Base-by-base conservation (phyloP, 139 green algal genomes). In the Chlamydomonas incerta region DNA sequence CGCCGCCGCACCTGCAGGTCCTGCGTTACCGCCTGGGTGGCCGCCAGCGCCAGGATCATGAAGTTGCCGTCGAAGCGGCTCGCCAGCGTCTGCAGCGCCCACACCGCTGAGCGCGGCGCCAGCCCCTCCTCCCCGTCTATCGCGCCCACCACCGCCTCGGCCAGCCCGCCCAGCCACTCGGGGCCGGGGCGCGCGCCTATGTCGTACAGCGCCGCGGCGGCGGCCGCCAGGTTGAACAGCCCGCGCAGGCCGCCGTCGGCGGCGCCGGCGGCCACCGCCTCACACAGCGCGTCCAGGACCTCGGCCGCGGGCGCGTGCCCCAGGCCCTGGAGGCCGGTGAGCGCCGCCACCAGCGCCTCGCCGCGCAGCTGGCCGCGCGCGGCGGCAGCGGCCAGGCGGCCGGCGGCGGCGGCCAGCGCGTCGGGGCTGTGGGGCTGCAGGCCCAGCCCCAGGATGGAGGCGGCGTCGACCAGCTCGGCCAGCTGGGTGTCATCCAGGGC, bases 151-250 rank as follows among this genome's bases (percentile, higher is more conserved):
- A 83, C 55, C 8, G 63, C 77, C 29, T 83, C 77, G 41, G 4
- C 1, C 41, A 83, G 5, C 18, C 6, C 15, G 34, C 3, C 46
- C 18, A 83, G 62, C 63, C 63, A 85, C 66, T 75, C 66, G 23
- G 11, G 2, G 1, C 20, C 46, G 35, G 65, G 66, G 8, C 79
- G 65, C 3, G 79, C 79, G 67, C 79, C 66, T 47, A 85, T 75
- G 66, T 85, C 79, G n/a, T 76, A 57, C 47, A 85, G 47, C 50
- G 66, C 79, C 6, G 65, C 79, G 0, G 47, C 47, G 13, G 23
- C 31, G 41, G 21, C 63, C 14, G 60, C 60, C 23, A 17, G 60
- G 26, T 15, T 67, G 60, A 72, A 34, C 57, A 82, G 4, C 3
- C 74, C 74, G 14, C 74, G 57, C 33, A 82, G 74, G 21, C 26